Base-by-base conservation (phyloP, 495 filamentous ascomycete genomes). In the Xylaria palmicola region DNA sequence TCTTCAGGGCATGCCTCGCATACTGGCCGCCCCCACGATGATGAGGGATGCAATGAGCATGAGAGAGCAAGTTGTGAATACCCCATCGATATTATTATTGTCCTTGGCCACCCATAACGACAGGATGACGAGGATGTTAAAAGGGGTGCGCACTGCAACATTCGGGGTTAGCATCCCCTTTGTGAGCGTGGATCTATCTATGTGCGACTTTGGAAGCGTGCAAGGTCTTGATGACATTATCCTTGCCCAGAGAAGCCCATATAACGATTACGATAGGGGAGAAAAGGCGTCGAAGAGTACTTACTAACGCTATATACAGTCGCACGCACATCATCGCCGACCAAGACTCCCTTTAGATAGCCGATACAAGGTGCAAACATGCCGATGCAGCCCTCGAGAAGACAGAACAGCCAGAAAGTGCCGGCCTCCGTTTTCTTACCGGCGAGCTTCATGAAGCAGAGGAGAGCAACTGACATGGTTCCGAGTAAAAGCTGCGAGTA, bases 321-420 rank as follows among this genome's bases (percentile, higher is more conserved):
- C 5, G 80, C 78, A 15, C 83, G 74, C 9, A 78, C 70, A 9
- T 73, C 72, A 53, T 85, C 81, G 0, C 78, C 77, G 9, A 86
- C 72, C 17, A 85, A 64, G 45, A 64, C 66, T 1, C 76, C 78
- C 63, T 83, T 83, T 39, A 83, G 58, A 39, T 74, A 75, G 3
- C 76, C 79, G 65, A 82, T 81, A 51, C 71, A 74, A 1, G 83
- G 83, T 59, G 77, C 84, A 62, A 84, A 86, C 59, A 83, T 71
- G 37, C 82, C 82, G 9, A 83, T 74, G 36, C 77, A 79, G 1
- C 75, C 75, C 63, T 85, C 81, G 65, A 84, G 83, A 7, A 81
- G 56, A 50, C 77, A 81, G 61, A 84, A 84, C 8, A 77, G 73
- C 76, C 79, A 84, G 58, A 84, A 82, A 2, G 79, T 73, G 10